These are phyloP conservation scores for Arctium lappa DNA, from an alignment of 129 eudicot genomes.

Conservation along the genomic window DNA sequence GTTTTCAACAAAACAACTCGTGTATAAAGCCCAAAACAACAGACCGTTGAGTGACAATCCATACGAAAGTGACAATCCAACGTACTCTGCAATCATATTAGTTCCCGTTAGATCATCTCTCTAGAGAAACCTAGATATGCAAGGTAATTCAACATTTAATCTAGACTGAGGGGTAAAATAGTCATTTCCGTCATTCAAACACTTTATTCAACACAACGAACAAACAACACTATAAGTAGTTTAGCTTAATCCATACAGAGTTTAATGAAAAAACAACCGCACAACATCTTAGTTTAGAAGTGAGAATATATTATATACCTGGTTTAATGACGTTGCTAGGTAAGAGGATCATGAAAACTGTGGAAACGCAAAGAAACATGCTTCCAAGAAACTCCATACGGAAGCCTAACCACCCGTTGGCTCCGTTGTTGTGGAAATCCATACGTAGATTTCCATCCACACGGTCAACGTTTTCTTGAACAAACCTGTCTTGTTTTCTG, in stretches of 20 bases:
- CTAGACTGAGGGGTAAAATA: background rate
- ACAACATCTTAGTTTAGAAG: background rate
- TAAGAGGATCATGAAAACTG: slow-evolving; percentile 56
- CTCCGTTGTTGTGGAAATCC: slow-evolving; percentile 63
- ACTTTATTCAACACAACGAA: background rate
- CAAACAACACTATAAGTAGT: background rate
- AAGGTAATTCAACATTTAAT: background rate
- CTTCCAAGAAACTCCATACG: slow-evolving; percentile 67
- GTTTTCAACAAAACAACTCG: slow-evolving; percentile 56
- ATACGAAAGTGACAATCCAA: slow-evolving; percentile 70
- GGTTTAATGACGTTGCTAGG: slow-evolving; percentile 50
- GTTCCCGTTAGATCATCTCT: background rate
- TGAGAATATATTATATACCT: slow-evolving; percentile 30
- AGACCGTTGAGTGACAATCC: slow-evolving; percentile 57
- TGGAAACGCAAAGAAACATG: slow-evolving; percentile 48
- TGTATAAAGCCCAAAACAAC: slow-evolving; percentile 47
- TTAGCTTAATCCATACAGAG: background rate
- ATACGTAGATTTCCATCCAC: slow-evolving; percentile 55
- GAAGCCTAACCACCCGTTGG: slow-evolving; percentile 76
- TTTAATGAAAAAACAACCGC: background rate
- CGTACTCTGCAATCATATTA: slow-evolving; percentile 40
- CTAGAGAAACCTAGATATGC: background rate
- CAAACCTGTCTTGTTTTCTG: slow-evolving; percentile 46
- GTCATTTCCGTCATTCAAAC: background rate
- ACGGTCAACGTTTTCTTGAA: slow-evolving; percentile 46